phyloP scores from a whole-genome alignment of 2,329 filamentous ascomycete genomes.

The Tolypocladium tropicale region DNA sequence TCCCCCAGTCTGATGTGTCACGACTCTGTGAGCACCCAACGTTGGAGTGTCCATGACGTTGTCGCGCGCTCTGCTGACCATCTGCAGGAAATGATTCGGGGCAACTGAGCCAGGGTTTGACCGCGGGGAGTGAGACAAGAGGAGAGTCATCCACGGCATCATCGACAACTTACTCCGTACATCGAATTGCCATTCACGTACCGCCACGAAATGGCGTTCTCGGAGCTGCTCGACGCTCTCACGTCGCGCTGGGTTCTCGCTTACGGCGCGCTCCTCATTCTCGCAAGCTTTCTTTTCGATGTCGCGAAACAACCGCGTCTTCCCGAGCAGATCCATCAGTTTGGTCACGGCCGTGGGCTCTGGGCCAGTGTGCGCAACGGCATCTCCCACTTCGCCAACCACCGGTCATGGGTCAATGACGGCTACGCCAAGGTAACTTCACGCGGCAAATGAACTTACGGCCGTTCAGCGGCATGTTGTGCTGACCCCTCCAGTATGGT shows the following conservation, averaged over 20 bases:
- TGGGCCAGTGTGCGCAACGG: slow-evolving; percentile 28
- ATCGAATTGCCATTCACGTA: neutral
- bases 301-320: slow-evolving; percentile 27
- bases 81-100: neutral
- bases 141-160: too few species aligned
- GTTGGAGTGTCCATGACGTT: neutral
- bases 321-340: slow-evolving; percentile 26
- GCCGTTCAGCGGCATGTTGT: neutral
- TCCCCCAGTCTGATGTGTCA: neutral
- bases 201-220: slow-evolving; percentile 1
- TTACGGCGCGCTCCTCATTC: slow-evolving; percentile 20
- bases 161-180: too few species aligned
- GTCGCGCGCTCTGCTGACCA: neutral
- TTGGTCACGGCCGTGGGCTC: slow-evolving; percentile 26
- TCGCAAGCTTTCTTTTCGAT: slow-evolving; percentile 28
- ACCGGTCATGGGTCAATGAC: slow-evolving; percentile 28
- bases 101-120: too few species aligned
- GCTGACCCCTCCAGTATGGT: slow-evolving; percentile 21
- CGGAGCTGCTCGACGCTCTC: slow-evolving; percentile 12
- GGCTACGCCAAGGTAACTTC: slow-evolving; percentile 29
- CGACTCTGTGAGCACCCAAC: neutral
- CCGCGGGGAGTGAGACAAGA: too few species aligned
- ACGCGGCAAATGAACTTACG: too few species aligned
- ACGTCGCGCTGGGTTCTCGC: slow-evolving; percentile 18
- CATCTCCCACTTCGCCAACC: slow-evolving; percentile 25